These are phyloP conservation scores for Leucocoprinus birnbaumii DNA, from an alignment of 768 basidiomycete species.

Conservation along the genomic window DNA sequence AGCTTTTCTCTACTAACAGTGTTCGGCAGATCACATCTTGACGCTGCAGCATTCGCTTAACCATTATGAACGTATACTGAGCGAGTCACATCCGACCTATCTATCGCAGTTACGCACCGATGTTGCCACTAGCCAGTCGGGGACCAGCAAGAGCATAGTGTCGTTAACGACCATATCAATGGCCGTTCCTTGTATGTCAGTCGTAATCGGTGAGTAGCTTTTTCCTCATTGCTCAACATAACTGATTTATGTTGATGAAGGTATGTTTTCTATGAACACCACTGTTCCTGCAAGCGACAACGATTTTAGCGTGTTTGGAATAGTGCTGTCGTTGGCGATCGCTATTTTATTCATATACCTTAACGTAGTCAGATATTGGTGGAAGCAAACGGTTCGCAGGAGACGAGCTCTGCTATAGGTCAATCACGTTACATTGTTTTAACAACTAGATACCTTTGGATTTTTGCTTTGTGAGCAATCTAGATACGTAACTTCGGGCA, in stretches of 20 bases:
- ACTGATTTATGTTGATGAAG: conserved; percentile 36
- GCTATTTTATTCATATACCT: conserved; percentile 44
- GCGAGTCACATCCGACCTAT: conserved; percentile 86
- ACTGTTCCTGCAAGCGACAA: conserved; percentile 52
- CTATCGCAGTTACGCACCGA: conserved; percentile 70
- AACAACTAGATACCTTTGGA: not conserved
- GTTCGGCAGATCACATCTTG: conserved; percentile 76
- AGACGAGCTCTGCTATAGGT: conserved; percentile 21
- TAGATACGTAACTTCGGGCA: not conserved
- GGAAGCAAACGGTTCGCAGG: conserved; percentile 47
- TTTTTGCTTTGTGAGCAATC: not conserved
- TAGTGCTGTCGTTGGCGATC: conserved; percentile 45
- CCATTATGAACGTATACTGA: conserved; percentile 87
- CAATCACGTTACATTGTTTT: not conserved
- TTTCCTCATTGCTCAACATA: conserved; percentile 1
- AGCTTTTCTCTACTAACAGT: conserved; percentile 9
- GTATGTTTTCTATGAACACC: conserved; percentile 67
- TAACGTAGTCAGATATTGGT: conserved; percentile 59
- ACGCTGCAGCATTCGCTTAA: conserved; percentile 80
- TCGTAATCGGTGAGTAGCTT: conserved; percentile 48
- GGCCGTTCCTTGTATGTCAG: conserved; percentile 61
- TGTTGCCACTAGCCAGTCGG: conserved; percentile 55
- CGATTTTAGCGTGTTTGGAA: conserved; percentile 49
- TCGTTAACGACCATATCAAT: conserved; percentile 66
- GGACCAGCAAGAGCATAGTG: conserved; percentile 64